Evolutionary conservation across 495 filamentous ascomycete genomes (phyloP).

Genomic region (Astrocystis sublimbata): DNA sequence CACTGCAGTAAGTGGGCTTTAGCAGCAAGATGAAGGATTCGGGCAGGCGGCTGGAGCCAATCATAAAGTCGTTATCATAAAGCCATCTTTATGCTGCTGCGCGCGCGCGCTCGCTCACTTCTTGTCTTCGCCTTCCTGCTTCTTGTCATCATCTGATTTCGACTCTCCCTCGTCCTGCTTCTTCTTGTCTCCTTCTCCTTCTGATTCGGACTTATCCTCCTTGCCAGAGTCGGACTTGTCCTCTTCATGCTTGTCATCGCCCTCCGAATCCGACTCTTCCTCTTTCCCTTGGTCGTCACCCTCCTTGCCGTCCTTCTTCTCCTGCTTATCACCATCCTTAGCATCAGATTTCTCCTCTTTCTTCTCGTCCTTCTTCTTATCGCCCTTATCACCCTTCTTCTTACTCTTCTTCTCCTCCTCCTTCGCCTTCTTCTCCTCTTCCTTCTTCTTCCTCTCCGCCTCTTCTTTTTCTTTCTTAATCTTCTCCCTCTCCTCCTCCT

Average conservation of each 20-base stretch:
- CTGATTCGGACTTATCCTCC: too few relatives aligned
- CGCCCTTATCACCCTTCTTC: slow-evolving; percentile 1
- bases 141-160: slow-evolving; percentile 9
- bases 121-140: slow-evolving; percentile 5
- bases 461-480: slow-evolving; percentile 39
- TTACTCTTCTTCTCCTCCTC: slow-evolving; percentile 31
- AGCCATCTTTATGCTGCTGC: too few relatives aligned
- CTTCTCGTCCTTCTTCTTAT: neutral
- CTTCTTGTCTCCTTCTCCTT: slow-evolving; percentile 16
- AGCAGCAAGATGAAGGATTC: too few relatives aligned
- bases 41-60: neutral
- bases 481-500: slow-evolving; percentile 55
- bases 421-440: slow-evolving; percentile 33
- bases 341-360: neutral
- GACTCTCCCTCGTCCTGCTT: neutral
- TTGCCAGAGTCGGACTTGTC: too few relatives aligned
- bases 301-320: slow-evolving; percentile 16
- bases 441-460: slow-evolving; percentile 35
- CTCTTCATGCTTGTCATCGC: slow-evolving; percentile 2
- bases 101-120: neutral
- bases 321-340: slow-evolving; percentile 6
- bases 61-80: slow-evolving; percentile 6
- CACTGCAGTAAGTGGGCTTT: neutral
- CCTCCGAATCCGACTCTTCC: slow-evolving; percentile 6
- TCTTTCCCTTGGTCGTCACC: neutral